Evolutionary conservation across 331 rosid species (phyloP).

Genomic region (Dryas integrifolia): DNA sequence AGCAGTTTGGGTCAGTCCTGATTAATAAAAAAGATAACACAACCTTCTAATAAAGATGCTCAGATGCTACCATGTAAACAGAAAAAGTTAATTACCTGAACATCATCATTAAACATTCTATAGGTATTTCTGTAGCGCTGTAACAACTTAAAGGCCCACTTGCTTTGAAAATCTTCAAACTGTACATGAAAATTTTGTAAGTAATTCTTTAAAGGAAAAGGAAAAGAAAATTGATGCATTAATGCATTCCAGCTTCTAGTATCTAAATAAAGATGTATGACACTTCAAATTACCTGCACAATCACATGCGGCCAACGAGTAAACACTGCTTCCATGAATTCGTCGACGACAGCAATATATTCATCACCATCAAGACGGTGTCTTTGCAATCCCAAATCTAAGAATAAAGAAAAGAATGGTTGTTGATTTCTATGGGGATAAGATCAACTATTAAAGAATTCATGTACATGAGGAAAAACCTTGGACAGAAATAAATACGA

Average conservation of each 20-base stretch:
- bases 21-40: not conserved
- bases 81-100: slow-evolving; percentile 64
- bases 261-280: not conserved
- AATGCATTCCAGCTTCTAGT: not conserved
- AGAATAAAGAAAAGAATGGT: slow-evolving; percentile 18
- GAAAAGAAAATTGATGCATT: not conserved
- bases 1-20: not conserved
- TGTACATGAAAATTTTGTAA: slow-evolving; percentile 30
- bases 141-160: slow-evolving; percentile 96
- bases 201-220: not conserved
- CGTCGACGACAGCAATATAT: slow-evolving; percentile 82
- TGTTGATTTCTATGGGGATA: not conserved
- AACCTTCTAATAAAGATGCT: not conserved
- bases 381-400: slow-evolving; percentile 91
- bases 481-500: not conserved
- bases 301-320: slow-evolving; percentile 99
- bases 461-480: slow-evolving; percentile 1
- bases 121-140: slow-evolving; percentile 86
- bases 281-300: slow-evolving; percentile 68
- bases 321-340: slow-evolving; percentile 97
- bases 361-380: slow-evolving; percentile 94
- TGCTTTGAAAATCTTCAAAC: slow-evolving; percentile 99
- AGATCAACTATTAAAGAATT: not conserved
- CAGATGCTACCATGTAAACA: slow-evolving; percentile 2
- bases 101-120: slow-evolving; percentile 98